A percentile compares a stretch with the other conserved stretches of the same genome.
phyloP scores from a whole-genome alignment of 345 rosid genomes.

The Mangifera indica region DNA sequence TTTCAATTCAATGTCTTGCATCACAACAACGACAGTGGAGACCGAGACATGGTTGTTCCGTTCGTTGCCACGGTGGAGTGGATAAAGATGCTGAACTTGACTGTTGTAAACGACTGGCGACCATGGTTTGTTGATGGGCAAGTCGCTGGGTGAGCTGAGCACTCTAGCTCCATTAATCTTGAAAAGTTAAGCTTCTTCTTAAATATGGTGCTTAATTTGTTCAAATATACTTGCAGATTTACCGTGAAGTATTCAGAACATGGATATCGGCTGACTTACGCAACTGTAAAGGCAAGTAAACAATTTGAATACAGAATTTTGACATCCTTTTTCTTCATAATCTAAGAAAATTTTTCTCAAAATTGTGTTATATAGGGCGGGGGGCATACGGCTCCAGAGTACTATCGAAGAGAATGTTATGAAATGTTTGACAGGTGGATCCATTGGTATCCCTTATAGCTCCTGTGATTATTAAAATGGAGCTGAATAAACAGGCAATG shows the following conservation, averaged over 20 bases:
- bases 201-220: not conserved
- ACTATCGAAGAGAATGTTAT: conserved; percentile 26
- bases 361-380: conserved; percentile 23
- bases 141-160: conserved; percentile 31
- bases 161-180: not conserved
- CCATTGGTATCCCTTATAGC: conserved; percentile 16
- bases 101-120: conserved; percentile 24
- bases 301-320: not conserved
- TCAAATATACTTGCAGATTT: conserved; percentile 26
- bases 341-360: no score
- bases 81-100: conserved; percentile 32
- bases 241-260: conserved; percentile 22
- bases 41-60: conserved; percentile 33
- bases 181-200: not conserved
- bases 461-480: no score
- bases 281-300: conserved; percentile 33
- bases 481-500: no score
- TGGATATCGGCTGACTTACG: conserved; percentile 28
- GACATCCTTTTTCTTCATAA: not conserved
- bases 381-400: conserved; percentile 30
- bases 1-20: no score
- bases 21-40: no score
- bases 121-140: conserved; percentile 33
- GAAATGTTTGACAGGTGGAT: conserved; percentile 22
- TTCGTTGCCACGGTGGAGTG: conserved; percentile 28